Conservation (phyloP, 139 green algal genomes). For the Micractinium sp. region DNA sequence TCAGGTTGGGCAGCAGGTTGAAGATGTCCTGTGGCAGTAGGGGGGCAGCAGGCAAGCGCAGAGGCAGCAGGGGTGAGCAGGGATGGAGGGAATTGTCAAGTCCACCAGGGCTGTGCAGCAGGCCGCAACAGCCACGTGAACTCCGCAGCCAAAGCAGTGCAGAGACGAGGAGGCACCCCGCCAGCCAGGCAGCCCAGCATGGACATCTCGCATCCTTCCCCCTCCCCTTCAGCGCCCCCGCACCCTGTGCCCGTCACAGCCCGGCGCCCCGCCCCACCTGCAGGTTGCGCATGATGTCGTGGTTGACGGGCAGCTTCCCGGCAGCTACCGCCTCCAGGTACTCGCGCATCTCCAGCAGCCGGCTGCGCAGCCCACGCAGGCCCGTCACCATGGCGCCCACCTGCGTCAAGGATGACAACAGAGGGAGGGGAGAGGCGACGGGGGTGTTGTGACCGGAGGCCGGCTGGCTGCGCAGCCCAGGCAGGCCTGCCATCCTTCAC, state of each 20-base stretch:
- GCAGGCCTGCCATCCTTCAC: no score
- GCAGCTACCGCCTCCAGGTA: constrained; percentile 90
- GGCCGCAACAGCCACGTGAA: no score
- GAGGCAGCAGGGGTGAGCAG: background rate
- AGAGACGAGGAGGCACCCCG: no score
- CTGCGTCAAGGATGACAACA: background rate
- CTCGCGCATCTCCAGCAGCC: constrained; percentile 79
- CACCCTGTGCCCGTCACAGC: no score
- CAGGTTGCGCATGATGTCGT: constrained; percentile 96
- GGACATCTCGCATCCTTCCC: no score
- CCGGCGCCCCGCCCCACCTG: constrained; percentile 45
- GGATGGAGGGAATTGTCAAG: no score
- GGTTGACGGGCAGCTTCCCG: constrained; percentile 91
- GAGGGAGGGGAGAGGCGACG: background rate
- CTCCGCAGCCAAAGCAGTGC: no score
- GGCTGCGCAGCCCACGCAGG: constrained; percentile 62
- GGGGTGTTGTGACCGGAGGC: no score
- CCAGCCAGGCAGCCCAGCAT: no score
- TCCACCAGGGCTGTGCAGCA: no score
- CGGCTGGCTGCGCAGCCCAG: no score
- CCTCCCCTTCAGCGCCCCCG: no score
- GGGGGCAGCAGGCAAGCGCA: background rate
- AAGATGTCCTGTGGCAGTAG: constrained; percentile 88
- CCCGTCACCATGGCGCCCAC: constrained; percentile 54
- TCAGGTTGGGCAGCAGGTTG: constrained; percentile 98